These are phyloP conservation scores for Candida alai DNA, from an alignment of 805 yeast genomes.

Conservation along the genomic window DNA sequence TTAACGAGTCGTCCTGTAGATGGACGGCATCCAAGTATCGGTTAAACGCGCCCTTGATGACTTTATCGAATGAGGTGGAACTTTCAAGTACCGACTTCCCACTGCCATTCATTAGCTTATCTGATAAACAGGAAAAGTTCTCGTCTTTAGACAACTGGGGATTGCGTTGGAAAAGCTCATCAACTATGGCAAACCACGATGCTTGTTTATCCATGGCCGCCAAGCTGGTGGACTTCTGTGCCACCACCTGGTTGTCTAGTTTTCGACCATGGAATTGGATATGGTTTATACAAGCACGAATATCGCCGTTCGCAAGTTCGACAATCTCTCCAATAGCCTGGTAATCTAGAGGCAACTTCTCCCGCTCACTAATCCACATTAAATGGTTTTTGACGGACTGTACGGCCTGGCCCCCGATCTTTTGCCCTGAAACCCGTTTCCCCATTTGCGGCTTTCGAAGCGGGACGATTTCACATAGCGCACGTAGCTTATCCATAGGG, in stretches of 20 bases:
- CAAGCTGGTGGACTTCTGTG: conserved; percentile 12
- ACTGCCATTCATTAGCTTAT: conserved; percentile 39
- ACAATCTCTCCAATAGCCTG: conserved; percentile 61
- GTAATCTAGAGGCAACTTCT: conserved; percentile 46
- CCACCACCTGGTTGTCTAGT: conserved; percentile 8
- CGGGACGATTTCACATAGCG: conserved; percentile 65
- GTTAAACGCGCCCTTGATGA: conserved; percentile 70
- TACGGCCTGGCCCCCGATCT: conserved; percentile 30
- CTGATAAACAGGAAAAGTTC: conserved; percentile 46
- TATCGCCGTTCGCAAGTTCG: conserved; percentile 71
- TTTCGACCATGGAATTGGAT: conserved; percentile 57
- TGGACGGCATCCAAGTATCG: conserved; percentile 57
- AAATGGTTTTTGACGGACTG: conserved; percentile 36
- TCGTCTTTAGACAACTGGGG: conserved; percentile 42
- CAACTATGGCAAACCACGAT: conserved; percentile 66
- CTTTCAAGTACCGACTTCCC: conserved; percentile 34
- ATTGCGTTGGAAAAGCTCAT: conserved; percentile 54
- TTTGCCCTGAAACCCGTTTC: conserved; percentile 43
- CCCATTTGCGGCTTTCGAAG: conserved; percentile 56
- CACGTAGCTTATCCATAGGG: conserved; percentile 70
- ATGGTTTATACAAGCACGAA: conserved; percentile 79
- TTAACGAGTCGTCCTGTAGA: conserved; percentile 56
- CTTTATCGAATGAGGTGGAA: conserved; percentile 52
- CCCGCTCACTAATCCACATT: conserved; percentile 50
- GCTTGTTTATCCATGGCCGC: conserved; percentile 52